These are phyloP conservation scores for Backusella westeae DNA, from an alignment of 192 early-diverging fungal species.

Conservation along the genomic window DNA sequence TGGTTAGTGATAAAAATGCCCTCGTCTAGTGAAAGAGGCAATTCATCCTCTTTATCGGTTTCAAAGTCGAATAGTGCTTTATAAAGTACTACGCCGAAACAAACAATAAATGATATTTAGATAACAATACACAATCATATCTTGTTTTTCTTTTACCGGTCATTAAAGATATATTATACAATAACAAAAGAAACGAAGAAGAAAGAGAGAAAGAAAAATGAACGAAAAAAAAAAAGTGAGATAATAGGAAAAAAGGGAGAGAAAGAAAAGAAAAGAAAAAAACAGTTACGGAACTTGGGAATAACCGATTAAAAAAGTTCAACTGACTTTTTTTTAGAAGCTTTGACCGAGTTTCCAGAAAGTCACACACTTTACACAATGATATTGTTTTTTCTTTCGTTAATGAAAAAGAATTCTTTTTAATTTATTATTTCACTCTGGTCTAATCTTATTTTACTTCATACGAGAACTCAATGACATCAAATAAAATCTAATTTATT, in stretches of 20 bases:
- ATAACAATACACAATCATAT: neutral
- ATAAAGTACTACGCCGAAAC: slow-evolving; percentile 18
- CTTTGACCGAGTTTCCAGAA: neutral
- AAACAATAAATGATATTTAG: neutral
- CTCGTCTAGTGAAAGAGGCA: slow-evolving; percentile 55
- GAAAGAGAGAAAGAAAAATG: neutral
- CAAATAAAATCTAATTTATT: neutral
- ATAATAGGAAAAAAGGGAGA: neutral
- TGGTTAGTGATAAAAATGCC: slow-evolving; percentile 53
- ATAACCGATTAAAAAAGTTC: neutral
- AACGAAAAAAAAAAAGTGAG: neutral
- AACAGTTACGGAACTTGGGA: neutral
- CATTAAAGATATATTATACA: neutral
- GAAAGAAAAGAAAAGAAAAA: neutral
- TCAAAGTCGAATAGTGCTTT: slow-evolving; percentile 45
- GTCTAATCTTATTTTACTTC: neutral
- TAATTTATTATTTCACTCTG: neutral
- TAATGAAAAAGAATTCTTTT: neutral
- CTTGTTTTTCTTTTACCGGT: neutral
- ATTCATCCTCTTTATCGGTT: slow-evolving; percentile 63
- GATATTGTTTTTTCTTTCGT: neutral
- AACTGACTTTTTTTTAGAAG: neutral
- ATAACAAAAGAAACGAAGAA: neutral
- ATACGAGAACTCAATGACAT: neutral
- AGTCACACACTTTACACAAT: neutral